phyloP scores from a whole-genome alignment of 176 grass and related monocot species.

The Olyra latifolia region DNA sequence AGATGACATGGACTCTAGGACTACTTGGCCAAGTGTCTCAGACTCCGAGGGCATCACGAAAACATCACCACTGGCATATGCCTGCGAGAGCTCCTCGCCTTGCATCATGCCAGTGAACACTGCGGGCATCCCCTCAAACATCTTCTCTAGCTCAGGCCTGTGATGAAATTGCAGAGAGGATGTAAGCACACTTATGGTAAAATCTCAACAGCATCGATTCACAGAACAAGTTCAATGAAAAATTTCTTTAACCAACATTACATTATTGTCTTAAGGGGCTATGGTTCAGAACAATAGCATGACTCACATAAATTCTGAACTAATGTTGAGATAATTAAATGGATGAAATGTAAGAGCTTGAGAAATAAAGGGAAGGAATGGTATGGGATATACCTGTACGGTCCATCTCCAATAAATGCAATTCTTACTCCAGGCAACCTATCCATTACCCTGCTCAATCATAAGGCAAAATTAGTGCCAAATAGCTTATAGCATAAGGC shows the following conservation, averaged over 20 bases:
- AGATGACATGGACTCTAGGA: constrained; percentile 93
- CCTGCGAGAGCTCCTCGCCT: constrained; percentile 80
- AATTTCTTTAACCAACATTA: not conserved
- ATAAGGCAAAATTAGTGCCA: constrained; percentile 19
- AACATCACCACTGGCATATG: constrained; percentile 70
- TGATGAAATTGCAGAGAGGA: not conserved
- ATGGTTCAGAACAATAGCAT: not conserved
- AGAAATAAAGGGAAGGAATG: not conserved
- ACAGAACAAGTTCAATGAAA: not conserved
- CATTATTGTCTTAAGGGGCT: not conserved
- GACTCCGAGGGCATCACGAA: constrained; percentile 98
- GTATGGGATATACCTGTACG: constrained; percentile 53
- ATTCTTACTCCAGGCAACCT: constrained; percentile 80
- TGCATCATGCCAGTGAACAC: constrained; percentile 96
- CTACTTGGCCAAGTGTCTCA: constrained; percentile 79
- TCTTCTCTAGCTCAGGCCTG: constrained; percentile 82
- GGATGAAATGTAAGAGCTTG: not conserved
- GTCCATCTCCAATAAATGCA: constrained; percentile 92
- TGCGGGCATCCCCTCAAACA: constrained; percentile 70
- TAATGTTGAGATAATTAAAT: not conserved
- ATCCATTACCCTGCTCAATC: constrained; percentile 83
- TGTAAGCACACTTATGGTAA: not conserved
- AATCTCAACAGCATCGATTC: not conserved
- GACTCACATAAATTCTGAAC: not conserved
- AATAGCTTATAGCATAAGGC: not conserved